These are phyloP conservation scores for Tubosaeta sp. DNA, from an alignment of 768 basidiomycete genomes.

Conservation along the genomic window DNA sequence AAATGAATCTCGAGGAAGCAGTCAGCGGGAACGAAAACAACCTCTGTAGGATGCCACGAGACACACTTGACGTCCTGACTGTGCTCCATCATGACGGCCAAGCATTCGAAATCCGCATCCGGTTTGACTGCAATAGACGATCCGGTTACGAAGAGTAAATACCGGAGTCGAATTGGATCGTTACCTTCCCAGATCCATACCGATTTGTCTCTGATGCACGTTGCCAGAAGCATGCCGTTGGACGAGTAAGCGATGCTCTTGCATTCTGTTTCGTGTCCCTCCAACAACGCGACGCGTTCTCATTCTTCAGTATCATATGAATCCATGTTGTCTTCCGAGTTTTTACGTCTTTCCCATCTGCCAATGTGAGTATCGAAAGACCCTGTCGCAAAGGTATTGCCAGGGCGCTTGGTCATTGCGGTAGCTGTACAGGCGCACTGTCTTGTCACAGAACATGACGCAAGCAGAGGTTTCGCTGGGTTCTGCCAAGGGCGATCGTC, in stretches of 20 bases:
- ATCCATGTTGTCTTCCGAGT: conserved; percentile 34
- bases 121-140: conserved; percentile 59
- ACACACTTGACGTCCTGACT: conserved; percentile 94
- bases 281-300: conserved; percentile 83
- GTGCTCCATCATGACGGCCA: conserved; percentile 96
- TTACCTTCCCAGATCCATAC: conserved; percentile 99
- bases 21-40: conserved; percentile 29
- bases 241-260: conserved; percentile 84
- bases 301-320: conserved; percentile 51
- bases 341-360: conserved; percentile 76
- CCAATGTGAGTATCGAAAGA: conserved; percentile 93
- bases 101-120: conserved; percentile 90
- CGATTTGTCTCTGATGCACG: conserved; percentile 93
- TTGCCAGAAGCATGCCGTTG: conserved; percentile 79
- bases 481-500: conserved; percentile 88
- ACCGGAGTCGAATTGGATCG: conserved; percentile 6
- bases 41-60: conserved; percentile 94
- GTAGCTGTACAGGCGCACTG: conserved; percentile 83
- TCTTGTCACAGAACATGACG: conserved; percentile 96
- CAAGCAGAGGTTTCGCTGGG: conserved; percentile 71
- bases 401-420: conserved; percentile 54
- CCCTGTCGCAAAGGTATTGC: conserved; percentile 80
- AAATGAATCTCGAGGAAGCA: conserved; percentile 6
- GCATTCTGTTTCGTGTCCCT: conserved; percentile 97
- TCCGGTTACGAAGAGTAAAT: background rate